Evolutionary conservation across 371 early-diverging fungal genomes (phyloP), one percentile per base, ranked within the genome.

Genomic region (Fennellomyces sp.): DNA sequence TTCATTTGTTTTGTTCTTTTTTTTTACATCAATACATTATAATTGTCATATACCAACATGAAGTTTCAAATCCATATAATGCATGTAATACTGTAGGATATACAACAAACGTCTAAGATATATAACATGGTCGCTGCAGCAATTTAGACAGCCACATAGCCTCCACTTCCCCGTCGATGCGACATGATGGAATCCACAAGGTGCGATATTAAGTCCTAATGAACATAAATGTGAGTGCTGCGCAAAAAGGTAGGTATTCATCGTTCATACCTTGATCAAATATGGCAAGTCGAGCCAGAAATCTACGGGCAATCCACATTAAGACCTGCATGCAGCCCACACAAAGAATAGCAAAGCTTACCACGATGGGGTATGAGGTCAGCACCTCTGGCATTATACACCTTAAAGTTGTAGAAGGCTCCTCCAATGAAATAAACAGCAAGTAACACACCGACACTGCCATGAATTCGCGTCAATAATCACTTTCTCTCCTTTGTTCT

Each of bases 361-460:
- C 86, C 86, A 69, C 83, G 67, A 72, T 79, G 76, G 68, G 85
- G 85, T 51, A 87, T 83, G 56, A 84, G 75, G 63, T 83, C 80
- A 26, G 81, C 54, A 19, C 87, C 87, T 48, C 80, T 66, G 13
- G 85, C 87, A 63, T 85, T 80, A 51, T 87, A 78, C 48, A 83
- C 72, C 48, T 78, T 80, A 31, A 68, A 78, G 59, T 85, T 87
- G 65, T 87, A 87, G 30, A 83, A 63, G 11, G 81, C 76, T 36
- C 87, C 87, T 58, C 80, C 85, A 23, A 84, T 48, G 57, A 87
- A 75, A 48, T 87, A 87, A 6, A 84, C 68, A 38, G 66, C 72
- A 12, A 72, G 50, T 38, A 73, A 67, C 11, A 81, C 73, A 50
- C 73, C 68, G 19, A 85, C 53, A 33, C 85, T 84, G 15, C 6